A percentile compares a stretch with the other conserved stretches of the same genome.
phyloP scores from a whole-genome alignment of 75 land plant species.

The Selaginella tamariscina region DNA sequence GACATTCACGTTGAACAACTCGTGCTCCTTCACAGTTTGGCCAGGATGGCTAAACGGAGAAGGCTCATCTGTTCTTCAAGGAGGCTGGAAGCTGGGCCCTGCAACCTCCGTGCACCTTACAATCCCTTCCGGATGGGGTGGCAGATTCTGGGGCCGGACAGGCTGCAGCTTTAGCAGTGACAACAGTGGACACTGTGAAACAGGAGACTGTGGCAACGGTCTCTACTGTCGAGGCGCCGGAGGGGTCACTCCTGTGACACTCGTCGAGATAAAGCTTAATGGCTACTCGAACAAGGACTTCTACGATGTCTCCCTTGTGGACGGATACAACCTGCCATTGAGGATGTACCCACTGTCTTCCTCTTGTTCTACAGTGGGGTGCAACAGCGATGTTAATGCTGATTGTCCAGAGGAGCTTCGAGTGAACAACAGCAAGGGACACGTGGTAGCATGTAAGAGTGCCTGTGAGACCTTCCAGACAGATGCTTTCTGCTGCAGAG shows the following conservation, averaged over 20 bases:
- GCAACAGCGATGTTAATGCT: constrained; percentile 10
- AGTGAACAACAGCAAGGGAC: not conserved
- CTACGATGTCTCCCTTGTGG: constrained; percentile 10
- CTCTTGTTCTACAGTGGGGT: not conserved
- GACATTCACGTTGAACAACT: constrained; percentile 1
- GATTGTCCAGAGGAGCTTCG: constrained; percentile 5
- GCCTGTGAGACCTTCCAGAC: constrained; percentile 12
- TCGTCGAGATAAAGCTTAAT: constrained; percentile 7
- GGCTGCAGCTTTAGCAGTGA: not conserved
- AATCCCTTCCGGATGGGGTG: constrained; percentile 9
- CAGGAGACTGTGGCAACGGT: constrained; percentile 3
- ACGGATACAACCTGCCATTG: constrained; percentile 10
- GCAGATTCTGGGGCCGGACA: constrained; percentile 10
- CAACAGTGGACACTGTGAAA: constrained; percentile 1
- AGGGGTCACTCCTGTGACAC: constrained; percentile 5
- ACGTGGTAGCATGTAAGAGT: constrained; percentile 3
- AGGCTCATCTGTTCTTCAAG: not conserved
- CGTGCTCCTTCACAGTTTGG: constrained; percentile 11
- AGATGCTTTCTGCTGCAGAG: constrained; percentile 10
- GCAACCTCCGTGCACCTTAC: not conserved
- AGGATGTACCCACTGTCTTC: not conserved
- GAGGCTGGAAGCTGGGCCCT: not conserved
- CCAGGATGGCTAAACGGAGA: constrained; percentile 5
- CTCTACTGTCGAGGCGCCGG: not conserved
- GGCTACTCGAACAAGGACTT: constrained; percentile 4